Percentiles rank a stretch among this genome's conserved stretches.
These are phyloP conservation scores for Warburgia ugandensis DNA, from an alignment of 164 flowering plant species.

Conservation along the genomic window DNA sequence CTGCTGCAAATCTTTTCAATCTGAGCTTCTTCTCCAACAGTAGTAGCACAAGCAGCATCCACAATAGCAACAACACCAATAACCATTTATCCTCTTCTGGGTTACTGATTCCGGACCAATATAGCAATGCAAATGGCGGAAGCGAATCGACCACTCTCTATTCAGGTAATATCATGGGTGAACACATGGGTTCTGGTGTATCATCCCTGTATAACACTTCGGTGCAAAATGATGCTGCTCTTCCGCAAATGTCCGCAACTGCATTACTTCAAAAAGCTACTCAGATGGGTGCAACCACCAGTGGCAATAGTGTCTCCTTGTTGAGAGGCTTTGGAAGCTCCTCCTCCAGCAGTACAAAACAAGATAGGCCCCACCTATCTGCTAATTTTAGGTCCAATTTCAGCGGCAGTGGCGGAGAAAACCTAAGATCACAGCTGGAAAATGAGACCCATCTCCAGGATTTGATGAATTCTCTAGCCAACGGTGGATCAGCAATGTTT, in stretches of 20 bases:
- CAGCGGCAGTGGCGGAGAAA: conserved; percentile 16
- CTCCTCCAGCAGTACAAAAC: conserved; percentile 20
- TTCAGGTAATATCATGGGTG: conserved; percentile 31
- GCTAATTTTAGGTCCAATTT: conserved; percentile 19
- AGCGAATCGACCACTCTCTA: conserved; percentile 27
- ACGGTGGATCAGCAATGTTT: conserved; percentile 26
- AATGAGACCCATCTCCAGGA: conserved; percentile 44
- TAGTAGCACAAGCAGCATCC: conserved; percentile 15
- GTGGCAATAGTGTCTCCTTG: conserved; percentile 28
- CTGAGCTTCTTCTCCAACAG: conserved; percentile 44
- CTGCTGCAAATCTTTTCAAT: conserved; percentile 41
- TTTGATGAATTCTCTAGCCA: conserved; percentile 52
- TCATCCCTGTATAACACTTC: conserved; percentile 30
- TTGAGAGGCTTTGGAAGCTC: conserved; percentile 41
- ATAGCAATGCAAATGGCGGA: conserved; percentile 22
- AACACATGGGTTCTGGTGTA: conserved; percentile 17
- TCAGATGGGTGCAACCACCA: conserved; percentile 72
- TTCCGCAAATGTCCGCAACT: conserved; percentile 80
- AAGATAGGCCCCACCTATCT: conserved; percentile 18
- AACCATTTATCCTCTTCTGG: conserved; percentile 19
- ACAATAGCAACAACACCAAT: conserved; percentile 17
- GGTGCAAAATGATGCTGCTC: conserved; percentile 19
- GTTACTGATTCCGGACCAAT: conserved; percentile 26
- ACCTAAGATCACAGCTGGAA: conserved; percentile 26
- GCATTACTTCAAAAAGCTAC: conserved; percentile 86